Evolutionary conservation across 768 basidiomycete genomes (phyloP), one percentile per base, ranked within the genome.

Genomic region (Boletus reticuloceps): DNA sequence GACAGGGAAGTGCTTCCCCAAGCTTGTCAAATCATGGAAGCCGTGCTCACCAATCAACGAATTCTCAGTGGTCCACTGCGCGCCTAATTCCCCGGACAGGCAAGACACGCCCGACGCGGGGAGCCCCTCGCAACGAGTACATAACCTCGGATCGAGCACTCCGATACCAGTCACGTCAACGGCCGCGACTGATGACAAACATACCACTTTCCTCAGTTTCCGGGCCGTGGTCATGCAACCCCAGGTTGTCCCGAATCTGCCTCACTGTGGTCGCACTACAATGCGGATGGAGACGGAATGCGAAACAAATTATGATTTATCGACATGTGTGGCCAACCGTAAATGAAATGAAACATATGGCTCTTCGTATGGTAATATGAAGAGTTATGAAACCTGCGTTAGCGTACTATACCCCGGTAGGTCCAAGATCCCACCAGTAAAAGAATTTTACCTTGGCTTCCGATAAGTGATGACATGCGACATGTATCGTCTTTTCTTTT

Each of bases 41-140:
- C 55, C 58, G 55, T 42, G 32, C 34, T 36, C 34, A 29, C 29
- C 29, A 29, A 29, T 29, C 29, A 29, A 29, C 8, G 17, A 17
- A 42, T 19, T 42, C 39, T 19, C 25, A 27, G 27, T 31, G 32
- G 42, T 29, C 42, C 43, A 12, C 47, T 37, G 29, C 43, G 62
- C 52, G 58, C 38, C 52, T 60, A 59, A 62, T 55, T 64, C 59
- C 58, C 65, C 50, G 44, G 68, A 68, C 39, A 56, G 60, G 60
- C 20, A 62, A 49, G 47, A 45, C 32, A 1, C 34, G 25, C 29
- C 58, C 53, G 38, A 25, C 13, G 27, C 38, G 47, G 50, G 43
- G 52, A 47, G 44, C 25, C 22, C 20, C 38, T 46, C 38, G 38
- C 9, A 29, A 29, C 8, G 8, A 10, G 29, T 20, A 27, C 22